A percentile compares a stretch with the other conserved stretches of the same genome.
Evolutionary conservation across 805 yeast species (phyloP).

Genomic region (Wickerhamiella occidentalis): DNA sequence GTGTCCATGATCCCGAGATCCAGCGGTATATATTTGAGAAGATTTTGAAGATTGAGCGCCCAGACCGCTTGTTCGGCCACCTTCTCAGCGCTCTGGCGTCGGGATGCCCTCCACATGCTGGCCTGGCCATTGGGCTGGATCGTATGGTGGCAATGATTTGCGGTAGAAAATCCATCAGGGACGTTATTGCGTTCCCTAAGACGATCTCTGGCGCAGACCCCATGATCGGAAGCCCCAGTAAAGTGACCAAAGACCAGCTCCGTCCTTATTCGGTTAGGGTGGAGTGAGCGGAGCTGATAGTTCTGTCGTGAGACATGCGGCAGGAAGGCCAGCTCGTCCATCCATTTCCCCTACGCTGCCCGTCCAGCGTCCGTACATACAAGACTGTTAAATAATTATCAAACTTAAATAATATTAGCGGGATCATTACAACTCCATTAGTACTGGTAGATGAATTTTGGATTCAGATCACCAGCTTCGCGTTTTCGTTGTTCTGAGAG

Average conservation of each 20-base stretch:
- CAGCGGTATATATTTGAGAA: conserved; percentile 62
- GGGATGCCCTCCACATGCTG: conserved; percentile 99
- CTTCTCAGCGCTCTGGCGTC: conserved; percentile 63
- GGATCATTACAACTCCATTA: no score
- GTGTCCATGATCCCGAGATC: conserved; percentile 75
- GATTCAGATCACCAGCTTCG: conserved; percentile 27
- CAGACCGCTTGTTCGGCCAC: conserved; percentile 69
- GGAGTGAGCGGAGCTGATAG: no score
- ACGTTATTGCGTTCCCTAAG: conserved; percentile 94
- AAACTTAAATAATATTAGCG: background rate
- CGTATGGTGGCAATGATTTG: conserved; percentile 81
- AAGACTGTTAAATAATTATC: background rate
- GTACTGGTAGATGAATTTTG: conserved; percentile 25
- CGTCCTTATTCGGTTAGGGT: conserved; percentile 40
- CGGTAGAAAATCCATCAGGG: conserved; percentile 69
- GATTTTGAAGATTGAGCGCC: conserved; percentile 46
- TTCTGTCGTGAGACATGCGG: no score
- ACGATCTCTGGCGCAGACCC: conserved; percentile 79
- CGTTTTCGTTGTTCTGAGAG: conserved; percentile 18
- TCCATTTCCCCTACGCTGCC: no score
- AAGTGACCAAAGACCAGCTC: conserved; percentile 41
- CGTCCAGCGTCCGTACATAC: no score
- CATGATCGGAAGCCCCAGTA: conserved; percentile 76
- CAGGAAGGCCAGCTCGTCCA: no score
- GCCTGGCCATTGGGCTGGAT: conserved; percentile 91